phyloP scores from a whole-genome alignment of 2,329 filamentous ascomycete genomes.

The Alternaria sp. region DNA sequence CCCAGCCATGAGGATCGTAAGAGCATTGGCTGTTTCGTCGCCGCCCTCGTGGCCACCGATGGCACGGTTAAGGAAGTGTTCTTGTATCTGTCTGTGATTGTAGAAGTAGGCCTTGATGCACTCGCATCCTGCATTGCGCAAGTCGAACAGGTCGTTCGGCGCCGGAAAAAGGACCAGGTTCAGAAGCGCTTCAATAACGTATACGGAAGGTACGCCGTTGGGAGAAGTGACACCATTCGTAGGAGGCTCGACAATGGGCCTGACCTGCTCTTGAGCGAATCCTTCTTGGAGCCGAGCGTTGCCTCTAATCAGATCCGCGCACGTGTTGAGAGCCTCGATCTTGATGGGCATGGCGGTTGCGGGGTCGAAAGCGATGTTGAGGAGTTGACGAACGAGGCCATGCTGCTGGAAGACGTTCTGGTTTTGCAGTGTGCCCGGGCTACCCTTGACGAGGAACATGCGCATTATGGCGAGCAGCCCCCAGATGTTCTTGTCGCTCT shows the following conservation, averaged over 20 bases:
- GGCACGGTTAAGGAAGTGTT: constrained; percentile 85
- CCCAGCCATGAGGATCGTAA: constrained; percentile 79
- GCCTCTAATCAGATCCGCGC: constrained; percentile 84
- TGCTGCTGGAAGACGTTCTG: constrained; percentile 86
- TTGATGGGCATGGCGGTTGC: constrained; percentile 77
- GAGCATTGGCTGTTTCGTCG: constrained; percentile 85
- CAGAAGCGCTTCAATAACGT: constrained; percentile 91
- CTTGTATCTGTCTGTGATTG: constrained; percentile 78
- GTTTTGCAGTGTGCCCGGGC: constrained; percentile 79
- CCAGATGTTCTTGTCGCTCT: constrained; percentile 89
- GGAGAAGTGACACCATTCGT: constrained; percentile 50
- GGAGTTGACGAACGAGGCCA: constrained; percentile 76
- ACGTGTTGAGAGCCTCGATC: constrained; percentile 83
- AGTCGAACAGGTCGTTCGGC: constrained; percentile 72
- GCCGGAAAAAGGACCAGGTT: constrained; percentile 78
- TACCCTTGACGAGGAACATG: constrained; percentile 83
- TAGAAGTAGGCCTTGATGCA: constrained; percentile 93
- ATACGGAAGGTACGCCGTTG: constrained; percentile 69
- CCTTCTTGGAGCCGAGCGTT: constrained; percentile 82
- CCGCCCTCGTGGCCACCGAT: constrained; percentile 84
- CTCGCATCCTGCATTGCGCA: constrained; percentile 83
- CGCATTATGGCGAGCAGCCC: constrained; percentile 85
- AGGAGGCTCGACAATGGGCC: constrained; percentile 59
- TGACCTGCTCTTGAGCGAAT: constrained; percentile 86
- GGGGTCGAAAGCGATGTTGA: constrained; percentile 81